Base-by-base conservation (phyloP, 208 protist genomes). In the Leishmania braziliensis region DNA sequence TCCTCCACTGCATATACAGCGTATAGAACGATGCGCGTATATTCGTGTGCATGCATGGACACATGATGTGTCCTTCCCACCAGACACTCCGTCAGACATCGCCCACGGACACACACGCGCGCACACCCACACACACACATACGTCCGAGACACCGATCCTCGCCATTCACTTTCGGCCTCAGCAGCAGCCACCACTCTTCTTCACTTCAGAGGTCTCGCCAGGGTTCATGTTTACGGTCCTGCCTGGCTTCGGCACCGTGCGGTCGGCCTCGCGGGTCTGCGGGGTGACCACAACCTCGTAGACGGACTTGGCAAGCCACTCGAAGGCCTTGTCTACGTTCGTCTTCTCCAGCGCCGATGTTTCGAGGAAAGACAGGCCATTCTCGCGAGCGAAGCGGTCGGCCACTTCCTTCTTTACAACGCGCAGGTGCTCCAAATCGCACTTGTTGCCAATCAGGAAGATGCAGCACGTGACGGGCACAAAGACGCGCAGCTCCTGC, bases 361-460 rank as follows among this genome's bases (percentile, higher is more conserved):
- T 99, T 86, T 99, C 99, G 62, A 99, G 98, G 87, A 99, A 99
- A 33, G 92, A 97, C 0, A 99, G 89, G 69, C 94, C 93, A 78
- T 99, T 95, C 86, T 99, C 95, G 58, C 97, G 93, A 16, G 98
- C 98, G 86, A 99, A 99, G 63, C 84, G 90, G 53, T 99, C 97
- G 18, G 98, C 98, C 39, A 98, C 95, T 81, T 99, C 99, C 66
- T 96, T 96, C 83, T 99, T 96, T 54, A 98, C 94, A 51, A 94
- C 90, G 48, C 97, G 92, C 75, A 98, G 86, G 85, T 98, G 92
- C 82, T 96, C 91, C 46, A 98, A 83, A 86, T 99, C 97, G 82
- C 92, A 97, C 89, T 99, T 99, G 93, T 99, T 99, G 70, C 99
- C 99, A 66, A 99, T 98, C 10, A 99, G 92, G 89, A 99, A 99